These are phyloP conservation scores for Trichoderma semiorbis DNA, from an alignment of 2,329 filamentous ascomycete genomes.

Conservation along the genomic window DNA sequence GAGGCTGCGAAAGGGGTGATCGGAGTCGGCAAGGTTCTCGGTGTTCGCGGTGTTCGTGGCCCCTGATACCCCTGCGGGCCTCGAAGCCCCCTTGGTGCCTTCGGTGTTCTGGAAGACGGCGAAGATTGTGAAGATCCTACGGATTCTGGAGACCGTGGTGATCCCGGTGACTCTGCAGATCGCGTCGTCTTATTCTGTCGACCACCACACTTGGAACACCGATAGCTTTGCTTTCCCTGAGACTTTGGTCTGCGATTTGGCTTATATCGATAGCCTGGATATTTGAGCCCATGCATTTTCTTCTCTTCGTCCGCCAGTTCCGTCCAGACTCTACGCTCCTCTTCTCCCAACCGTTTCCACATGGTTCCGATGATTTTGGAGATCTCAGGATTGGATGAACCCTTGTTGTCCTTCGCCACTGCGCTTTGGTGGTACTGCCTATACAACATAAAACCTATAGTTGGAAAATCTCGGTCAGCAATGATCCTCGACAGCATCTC, in stretches of 20 bases:
- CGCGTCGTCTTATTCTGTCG: conserved; percentile 58
- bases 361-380: conserved; percentile 94
- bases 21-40: not conserved
- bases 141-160: not conserved
- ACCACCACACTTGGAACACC: conserved; percentile 70
- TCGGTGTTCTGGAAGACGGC: not conserved
- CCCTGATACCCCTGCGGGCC: not conserved
- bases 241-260: conserved; percentile 60
- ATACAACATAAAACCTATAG: conserved; percentile 91
- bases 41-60: not conserved
- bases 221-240: conserved; percentile 50
- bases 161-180: conserved; percentile 32
- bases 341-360: conserved; percentile 75
- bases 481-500: not conserved
- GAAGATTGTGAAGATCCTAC: not conserved
- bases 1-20: not conserved
- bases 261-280: conserved; percentile 92
- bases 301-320: conserved; percentile 90
- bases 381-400: conserved; percentile 89
- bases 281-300: conserved; percentile 79
- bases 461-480: conserved; percentile 25
- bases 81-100: not conserved
- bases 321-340: conserved; percentile 83
- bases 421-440: conserved; percentile 85
- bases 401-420: conserved; percentile 79